phyloP scores from a whole-genome alignment of 495 filamentous ascomycete genomes.

The Xylaria curta region DNA sequence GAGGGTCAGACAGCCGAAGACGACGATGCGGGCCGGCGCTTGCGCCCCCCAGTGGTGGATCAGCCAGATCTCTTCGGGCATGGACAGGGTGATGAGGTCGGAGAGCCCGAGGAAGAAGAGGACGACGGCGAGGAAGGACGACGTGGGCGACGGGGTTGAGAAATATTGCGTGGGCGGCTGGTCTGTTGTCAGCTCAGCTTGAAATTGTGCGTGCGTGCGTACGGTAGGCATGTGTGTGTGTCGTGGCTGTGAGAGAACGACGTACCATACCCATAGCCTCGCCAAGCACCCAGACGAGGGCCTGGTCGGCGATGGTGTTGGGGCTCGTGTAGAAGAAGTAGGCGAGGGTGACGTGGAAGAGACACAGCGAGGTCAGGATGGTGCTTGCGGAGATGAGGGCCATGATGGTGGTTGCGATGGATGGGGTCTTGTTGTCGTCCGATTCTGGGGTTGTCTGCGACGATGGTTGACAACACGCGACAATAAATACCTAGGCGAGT shows the following conservation, averaged over 20 bases:
- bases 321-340: slow-evolving; percentile 83
- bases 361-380: slow-evolving; percentile 76
- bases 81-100: slow-evolving; percentile 74
- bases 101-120: slow-evolving; percentile 70
- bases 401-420: slow-evolving; percentile 58
- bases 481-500: not conserved
- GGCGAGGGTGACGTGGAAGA: slow-evolving; percentile 81
- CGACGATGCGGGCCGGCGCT: slow-evolving; percentile 67
- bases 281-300: slow-evolving; percentile 81
- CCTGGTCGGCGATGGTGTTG: slow-evolving; percentile 72
- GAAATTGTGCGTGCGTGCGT: not conserved
- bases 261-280: slow-evolving; percentile 80
- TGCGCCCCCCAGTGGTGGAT: slow-evolving; percentile 72
- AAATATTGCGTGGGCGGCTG: slow-evolving; percentile 61
- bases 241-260: slow-evolving; percentile 1
- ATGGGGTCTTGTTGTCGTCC: not conserved
- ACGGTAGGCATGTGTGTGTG: not conserved
- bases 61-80: slow-evolving; percentile 70
- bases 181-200: slow-evolving; percentile 21
- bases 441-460: too few species aligned
- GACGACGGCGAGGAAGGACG: slow-evolving; percentile 73
- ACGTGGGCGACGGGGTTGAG: slow-evolving; percentile 66
- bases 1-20: slow-evolving; percentile 69
- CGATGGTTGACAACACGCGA: slow-evolving; percentile 5
- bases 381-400: slow-evolving; percentile 76